phyloP scores from a whole-genome alignment of 257 asterid genomes.

The Solanum dulcamara region DNA sequence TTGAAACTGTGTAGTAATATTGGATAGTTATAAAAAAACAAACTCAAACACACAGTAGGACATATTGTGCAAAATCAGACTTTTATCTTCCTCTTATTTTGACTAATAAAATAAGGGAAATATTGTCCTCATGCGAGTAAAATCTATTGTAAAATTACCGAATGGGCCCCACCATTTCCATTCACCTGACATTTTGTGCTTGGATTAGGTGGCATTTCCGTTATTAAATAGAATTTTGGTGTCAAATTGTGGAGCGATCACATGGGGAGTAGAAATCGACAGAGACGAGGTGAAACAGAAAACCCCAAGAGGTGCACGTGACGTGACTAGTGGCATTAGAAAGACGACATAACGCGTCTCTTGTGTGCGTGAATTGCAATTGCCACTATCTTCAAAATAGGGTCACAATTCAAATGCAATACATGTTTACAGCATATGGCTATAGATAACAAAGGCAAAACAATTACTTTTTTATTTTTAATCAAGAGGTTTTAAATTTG shows the following conservation, averaged over 20 bases:
- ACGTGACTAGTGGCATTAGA: not conserved
- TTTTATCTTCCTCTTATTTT: not conserved
- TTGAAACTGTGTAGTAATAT: not conserved
- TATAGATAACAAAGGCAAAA: too few species aligned
- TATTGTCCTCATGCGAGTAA: not conserved
- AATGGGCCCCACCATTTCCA: not conserved
- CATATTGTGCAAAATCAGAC: not conserved
- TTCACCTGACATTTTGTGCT: not conserved
- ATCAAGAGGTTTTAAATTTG: too few species aligned
- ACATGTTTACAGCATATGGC: too few species aligned
- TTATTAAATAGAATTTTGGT: not conserved
- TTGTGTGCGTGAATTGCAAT: not conserved
- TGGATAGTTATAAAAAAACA: not conserved
- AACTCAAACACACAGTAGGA: not conserved
- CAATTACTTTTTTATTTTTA: too few species aligned
- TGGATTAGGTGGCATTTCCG: constrained; percentile 2
- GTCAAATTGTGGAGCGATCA: not conserved
- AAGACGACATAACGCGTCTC: not conserved
- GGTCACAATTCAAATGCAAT: too few species aligned
- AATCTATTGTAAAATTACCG: not conserved
- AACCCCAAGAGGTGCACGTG: constrained; percentile 30
- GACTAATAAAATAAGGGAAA: not conserved
- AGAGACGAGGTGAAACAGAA: constrained; percentile 17
- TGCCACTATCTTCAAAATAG: too few species aligned
- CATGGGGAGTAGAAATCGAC: constrained; percentile 19